A percentile compares a stretch with the other conserved stretches of the same genome.
These are phyloP conservation scores for Trypanosoma boissoni DNA, from an alignment of 208 protist species.

Conservation along the genomic window DNA sequence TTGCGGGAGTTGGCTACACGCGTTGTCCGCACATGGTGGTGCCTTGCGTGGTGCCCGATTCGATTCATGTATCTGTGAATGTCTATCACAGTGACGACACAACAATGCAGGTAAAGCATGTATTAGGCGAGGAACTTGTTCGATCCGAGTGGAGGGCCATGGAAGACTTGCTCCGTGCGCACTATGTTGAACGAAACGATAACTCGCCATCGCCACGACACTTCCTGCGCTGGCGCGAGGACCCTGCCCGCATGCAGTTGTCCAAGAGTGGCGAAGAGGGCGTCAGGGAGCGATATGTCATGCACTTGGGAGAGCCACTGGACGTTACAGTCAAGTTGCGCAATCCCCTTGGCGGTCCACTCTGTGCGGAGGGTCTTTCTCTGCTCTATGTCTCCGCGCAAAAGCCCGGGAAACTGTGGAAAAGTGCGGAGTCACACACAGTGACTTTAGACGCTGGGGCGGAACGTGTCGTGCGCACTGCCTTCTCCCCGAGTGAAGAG, in stretches of 20 bases:
- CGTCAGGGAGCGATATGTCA: slow-evolving; percentile 23
- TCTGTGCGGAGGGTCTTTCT: slow-evolving; percentile 47
- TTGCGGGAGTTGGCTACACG: slow-evolving; percentile 43
- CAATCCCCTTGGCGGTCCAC: slow-evolving; percentile 53
- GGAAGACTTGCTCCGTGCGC: slow-evolving; percentile 41
- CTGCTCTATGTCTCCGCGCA: slow-evolving; percentile 56
- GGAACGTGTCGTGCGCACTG: slow-evolving; percentile 34
- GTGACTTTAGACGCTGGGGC: slow-evolving; percentile 37
- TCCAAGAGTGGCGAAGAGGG: slow-evolving; percentile 1
- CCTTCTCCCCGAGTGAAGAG: slow-evolving; percentile 55
- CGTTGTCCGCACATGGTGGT: slow-evolving; percentile 74
- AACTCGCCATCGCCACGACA: slow-evolving; percentile 1
- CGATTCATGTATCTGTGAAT: slow-evolving; percentile 54
- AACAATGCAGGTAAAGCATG: slow-evolving; percentile 33
- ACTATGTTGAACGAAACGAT: slow-evolving; percentile 15
- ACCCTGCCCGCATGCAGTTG: slow-evolving; percentile 1
- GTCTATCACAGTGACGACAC: slow-evolving; percentile 45
- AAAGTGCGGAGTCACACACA: slow-evolving; percentile 55
- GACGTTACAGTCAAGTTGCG: slow-evolving; percentile 52
- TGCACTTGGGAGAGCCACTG: slow-evolving; percentile 61
- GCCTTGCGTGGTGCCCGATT: slow-evolving; percentile 47
- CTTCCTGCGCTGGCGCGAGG: not conserved
- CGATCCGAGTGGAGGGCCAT: slow-evolving; percentile 68
- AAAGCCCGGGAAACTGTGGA: slow-evolving; percentile 63
- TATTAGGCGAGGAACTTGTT: slow-evolving; percentile 35